These are phyloP conservation scores for Erucastrum elatum DNA, from an alignment of 345 rosid genomes.

Conservation along the genomic window DNA sequence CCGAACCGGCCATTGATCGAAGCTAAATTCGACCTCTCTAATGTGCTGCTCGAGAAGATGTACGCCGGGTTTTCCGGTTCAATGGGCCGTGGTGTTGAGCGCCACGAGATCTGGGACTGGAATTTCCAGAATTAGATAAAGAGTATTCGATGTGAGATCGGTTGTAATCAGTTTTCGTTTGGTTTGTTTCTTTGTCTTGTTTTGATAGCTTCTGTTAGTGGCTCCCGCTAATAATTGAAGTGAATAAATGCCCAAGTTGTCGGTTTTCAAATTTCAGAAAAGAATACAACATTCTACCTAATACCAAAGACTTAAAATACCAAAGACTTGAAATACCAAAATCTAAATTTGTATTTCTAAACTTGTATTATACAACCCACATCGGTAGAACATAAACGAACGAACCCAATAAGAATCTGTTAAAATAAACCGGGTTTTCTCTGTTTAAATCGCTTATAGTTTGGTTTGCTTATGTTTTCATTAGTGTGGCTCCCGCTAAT, in stretches of 20 bases:
- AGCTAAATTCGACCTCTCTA: constrained; percentile 33
- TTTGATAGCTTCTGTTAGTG: background rate
- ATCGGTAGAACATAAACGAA: background rate
- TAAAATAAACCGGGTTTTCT: constrained; percentile 25
- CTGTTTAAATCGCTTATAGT: background rate
- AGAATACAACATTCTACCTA: background rate
- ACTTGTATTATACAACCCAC: too few species aligned
- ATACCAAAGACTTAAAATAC: background rate
- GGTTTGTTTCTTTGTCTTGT: constrained; percentile 2
- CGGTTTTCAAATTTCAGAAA: background rate
- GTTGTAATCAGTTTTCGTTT: background rate
- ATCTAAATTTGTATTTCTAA: background rate
- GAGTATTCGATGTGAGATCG: background rate
- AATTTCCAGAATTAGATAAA: constrained; percentile 28
- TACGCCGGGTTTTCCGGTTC: constrained; percentile 42
- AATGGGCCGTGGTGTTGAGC: constrained; percentile 35
- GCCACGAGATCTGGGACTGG: constrained; percentile 41
- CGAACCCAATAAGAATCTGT: background rate
- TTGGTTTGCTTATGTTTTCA: background rate
- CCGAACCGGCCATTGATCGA: constrained; percentile 41
- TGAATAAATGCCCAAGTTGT: background rate
- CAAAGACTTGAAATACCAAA: background rate
- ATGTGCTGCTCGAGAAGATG: constrained; percentile 32
- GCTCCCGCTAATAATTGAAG: background rate
- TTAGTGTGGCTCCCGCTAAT: background rate